Evolutionary conservation across 352 stramenopile genomes (phyloP).

Genomic region (Paralagenidium karlingii): DNA sequence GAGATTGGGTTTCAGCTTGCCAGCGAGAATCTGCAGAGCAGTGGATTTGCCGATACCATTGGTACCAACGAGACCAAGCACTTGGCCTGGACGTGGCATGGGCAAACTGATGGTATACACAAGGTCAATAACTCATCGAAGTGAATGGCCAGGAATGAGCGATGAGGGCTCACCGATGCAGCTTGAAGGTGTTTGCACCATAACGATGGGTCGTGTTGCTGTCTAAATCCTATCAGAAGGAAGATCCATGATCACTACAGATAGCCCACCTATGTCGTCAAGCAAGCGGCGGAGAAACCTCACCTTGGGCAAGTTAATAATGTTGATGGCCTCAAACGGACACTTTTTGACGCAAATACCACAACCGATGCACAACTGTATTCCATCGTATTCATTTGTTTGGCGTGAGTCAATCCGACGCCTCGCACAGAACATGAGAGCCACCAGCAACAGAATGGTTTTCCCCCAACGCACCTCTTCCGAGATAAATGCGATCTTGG

Average conservation of each 20-base stretch:
- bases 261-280: not conserved
- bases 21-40: slow-evolving; percentile 97
- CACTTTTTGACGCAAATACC: slow-evolving; percentile 99
- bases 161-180: slow-evolving; percentile 77
- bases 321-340: slow-evolving; percentile 98
- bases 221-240: slow-evolving; percentile 76
- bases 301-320: slow-evolving; percentile 99
- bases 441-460: slow-evolving; percentile 1
- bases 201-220: slow-evolving; percentile 99
- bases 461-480: slow-evolving; percentile 47
- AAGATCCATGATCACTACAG: too few relatives aligned
- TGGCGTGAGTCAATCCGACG: not conserved
- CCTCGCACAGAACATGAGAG: slow-evolving; percentile 6
- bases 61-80: slow-evolving; percentile 97
- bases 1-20: slow-evolving; percentile 99
- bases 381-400: not conserved
- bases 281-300: not conserved
- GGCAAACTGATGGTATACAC: slow-evolving; percentile 74
- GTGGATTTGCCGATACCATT: slow-evolving; percentile 99
- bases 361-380: slow-evolving; percentile 97
- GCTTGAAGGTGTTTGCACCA: slow-evolving; percentile 99
- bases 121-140: slow-evolving; percentile 1
- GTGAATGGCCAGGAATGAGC: not conserved
- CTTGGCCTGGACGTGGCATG: slow-evolving; percentile 96
- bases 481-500: slow-evolving; percentile 97